Evolutionary conservation across 108 stramenopile species (phyloP), one percentile per base, ranked within the genome.

Genomic region (Skeletonema potamos): DNA sequence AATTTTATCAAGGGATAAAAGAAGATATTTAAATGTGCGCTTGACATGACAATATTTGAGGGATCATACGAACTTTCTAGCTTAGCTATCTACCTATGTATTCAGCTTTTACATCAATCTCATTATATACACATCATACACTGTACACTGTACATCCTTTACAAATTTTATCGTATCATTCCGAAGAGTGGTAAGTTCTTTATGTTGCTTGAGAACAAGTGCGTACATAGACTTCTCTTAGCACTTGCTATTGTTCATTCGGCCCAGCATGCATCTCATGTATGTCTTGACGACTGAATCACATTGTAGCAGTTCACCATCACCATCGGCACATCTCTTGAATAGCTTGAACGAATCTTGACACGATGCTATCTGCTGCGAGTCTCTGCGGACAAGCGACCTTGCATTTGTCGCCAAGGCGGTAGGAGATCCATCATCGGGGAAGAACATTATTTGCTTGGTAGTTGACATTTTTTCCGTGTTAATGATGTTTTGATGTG

Each of bases 291-390:
- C 68, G 54, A 68, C 75, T 57, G 33, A 37, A 7, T 68, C 62
- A 58, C 75, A 76, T 32, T 51, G 62, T 18, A 69, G 62, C 9
- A 54, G 34, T 57, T 69, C 75, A 51, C 57, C 48, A 26, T 64
- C 68, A 24, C 37, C 33, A 33, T 39, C 65, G 9, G 61, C 12
- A 22, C 75, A 76, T 32, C 56, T 60, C 62, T 76, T 68, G 62
- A 76, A 76, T 17, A 69, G 67, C 17, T 39, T 43, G 62, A 57
- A 76, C 4, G 75, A 76, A 27, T 76, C 75, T 58, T 63, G 73
- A 54, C 73, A 74, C 12, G 65, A 66, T 37, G 46, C 48, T 9
- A 51, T 51, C 48, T 22, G 48, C 6, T 9, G 22, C 6, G 48
- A 51, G 22, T 51, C 48, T 51, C 48, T 20, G 0, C 48, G 48